Evolutionary conservation across 1,284 basidiomycete species (phyloP), one percentile per base, ranked within the genome.

Genomic region (Malassezia sympodialis): DNA sequence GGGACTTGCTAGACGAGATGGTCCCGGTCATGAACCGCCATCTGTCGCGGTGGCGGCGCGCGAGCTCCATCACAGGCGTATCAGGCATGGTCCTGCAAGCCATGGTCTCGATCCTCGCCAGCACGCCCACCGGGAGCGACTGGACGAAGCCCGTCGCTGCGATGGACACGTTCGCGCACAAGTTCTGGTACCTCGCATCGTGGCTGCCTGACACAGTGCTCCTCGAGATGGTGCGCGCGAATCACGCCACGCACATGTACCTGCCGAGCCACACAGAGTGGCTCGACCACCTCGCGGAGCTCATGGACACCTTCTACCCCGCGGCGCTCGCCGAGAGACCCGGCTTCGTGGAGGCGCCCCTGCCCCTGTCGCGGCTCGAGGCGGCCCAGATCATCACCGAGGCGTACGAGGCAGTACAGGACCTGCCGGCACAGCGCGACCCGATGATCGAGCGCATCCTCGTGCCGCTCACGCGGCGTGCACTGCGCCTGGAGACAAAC

Each of bases 331-430:
- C 51, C 35, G 67, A 63, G n/a, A 43, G 47, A 14, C 50, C 23
- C 3, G 51, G 35, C 14, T 15, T 35, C 11, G 39, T 28, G 15
- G 39, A 45, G 1, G n/a, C 35, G 14, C 49, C 49, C 4, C 43
- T 57, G 8, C 51, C 59, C 11, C 27, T 43, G 3, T 59, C 69
- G n/a, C 59, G 69, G n/a, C 47, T 52, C 24, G 56, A 65, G 19
- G 59, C 69, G 3, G 62, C 62, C 6, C 49, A 56, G 21, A 62
- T 74, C n/a, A 41, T 72, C 26, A 61, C 66, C 21, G 59, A 70
- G 39, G 68, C 68, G 35, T 74, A 71, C 56, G 59, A 64, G 27
- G 60, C 61, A 3, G 68, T 74, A 7, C 63, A 68, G 44, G 68
- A 72, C 47, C 49, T 72, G 24, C 66, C 66, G 1, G 40, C 49